Conservation (phyloP, 257 asterid species). For the Misopates orontium region DNA sequence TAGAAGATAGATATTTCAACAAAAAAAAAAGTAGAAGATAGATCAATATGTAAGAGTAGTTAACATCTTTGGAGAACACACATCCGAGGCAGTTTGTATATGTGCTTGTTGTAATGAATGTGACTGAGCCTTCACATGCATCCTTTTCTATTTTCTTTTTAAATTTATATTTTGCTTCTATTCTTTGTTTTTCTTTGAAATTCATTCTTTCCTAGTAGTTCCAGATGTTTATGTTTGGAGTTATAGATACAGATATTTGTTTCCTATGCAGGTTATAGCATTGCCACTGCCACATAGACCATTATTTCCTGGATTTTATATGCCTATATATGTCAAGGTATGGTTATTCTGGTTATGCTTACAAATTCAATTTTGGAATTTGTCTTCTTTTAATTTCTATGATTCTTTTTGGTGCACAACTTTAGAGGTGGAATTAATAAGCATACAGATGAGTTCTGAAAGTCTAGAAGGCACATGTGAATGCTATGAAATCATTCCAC, state of each 20-base stretch:
- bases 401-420: not conserved
- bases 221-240: not conserved
- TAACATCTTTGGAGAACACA: too few relatives aligned
- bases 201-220: too few relatives aligned
- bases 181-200: too few relatives aligned
- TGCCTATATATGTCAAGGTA: conserved; percentile 10
- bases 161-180: too few relatives aligned
- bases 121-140: too few relatives aligned
- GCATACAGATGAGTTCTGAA: not conserved
- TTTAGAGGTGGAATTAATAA: not conserved
- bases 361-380: not conserved
- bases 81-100: too few relatives aligned
- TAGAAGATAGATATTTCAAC: too few relatives aligned
- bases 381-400: not conserved
- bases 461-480: not conserved
- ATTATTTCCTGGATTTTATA: conserved; percentile 1
- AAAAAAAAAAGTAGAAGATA: too few relatives aligned
- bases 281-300: conserved; percentile 14
- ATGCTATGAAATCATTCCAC: not conserved
- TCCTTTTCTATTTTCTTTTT: too few relatives aligned
- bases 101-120: too few relatives aligned
- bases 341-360: not conserved
- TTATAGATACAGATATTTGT: conserved; percentile 4
- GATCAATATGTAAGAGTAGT: too few relatives aligned
- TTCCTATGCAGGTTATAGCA: conserved; percentile 3